Evolutionary conservation across 495 filamentous ascomycete genomes (phyloP).

Genomic region (Annulohypoxylon bovei): DNA sequence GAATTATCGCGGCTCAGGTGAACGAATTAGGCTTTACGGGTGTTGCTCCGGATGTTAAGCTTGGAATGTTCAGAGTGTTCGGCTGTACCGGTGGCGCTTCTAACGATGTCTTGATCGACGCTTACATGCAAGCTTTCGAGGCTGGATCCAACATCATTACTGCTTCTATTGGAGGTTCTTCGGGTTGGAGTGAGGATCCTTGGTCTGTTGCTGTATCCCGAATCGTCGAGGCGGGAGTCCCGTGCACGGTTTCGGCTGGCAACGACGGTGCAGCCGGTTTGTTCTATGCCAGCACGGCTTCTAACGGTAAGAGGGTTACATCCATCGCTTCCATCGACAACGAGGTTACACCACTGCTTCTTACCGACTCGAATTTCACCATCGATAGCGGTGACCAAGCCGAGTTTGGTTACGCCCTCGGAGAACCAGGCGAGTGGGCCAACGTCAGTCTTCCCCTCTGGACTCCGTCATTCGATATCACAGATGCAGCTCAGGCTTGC

Average conservation of each 20-base stretch:
- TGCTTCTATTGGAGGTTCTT: conserved; percentile 65
- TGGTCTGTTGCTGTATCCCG: conserved; percentile 64
- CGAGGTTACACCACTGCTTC: conserved; percentile 51
- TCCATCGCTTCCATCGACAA: conserved; percentile 66
- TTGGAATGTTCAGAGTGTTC: conserved; percentile 66
- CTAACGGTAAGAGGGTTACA: conserved; percentile 60
- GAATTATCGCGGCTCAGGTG: conserved; percentile 64
- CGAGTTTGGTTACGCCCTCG: conserved; percentile 52
- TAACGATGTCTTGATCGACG: conserved; percentile 64
- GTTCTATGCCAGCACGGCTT: conserved; percentile 65
- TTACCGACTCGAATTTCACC: conserved; percentile 50
- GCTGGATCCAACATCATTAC: conserved; percentile 69
- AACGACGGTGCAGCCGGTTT: conserved; percentile 63
- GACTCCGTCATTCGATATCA: conserved; percentile 59
- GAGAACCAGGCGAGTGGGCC: conserved; percentile 51
- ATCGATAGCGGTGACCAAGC: conserved; percentile 40
- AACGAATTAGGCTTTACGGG: conserved; percentile 64
- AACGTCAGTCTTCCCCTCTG: conserved; percentile 60
- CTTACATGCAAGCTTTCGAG: conserved; percentile 66
- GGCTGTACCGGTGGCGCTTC: conserved; percentile 59
- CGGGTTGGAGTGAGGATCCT: conserved; percentile 65
- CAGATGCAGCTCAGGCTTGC: conserved; percentile 59
- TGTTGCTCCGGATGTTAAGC: conserved; percentile 62
- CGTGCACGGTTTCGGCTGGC: conserved; percentile 64
- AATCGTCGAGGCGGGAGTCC: conserved; percentile 65